Conservation (phyloP, 257 asterid genomes). For the Thymus quinquecostatus region DNA sequence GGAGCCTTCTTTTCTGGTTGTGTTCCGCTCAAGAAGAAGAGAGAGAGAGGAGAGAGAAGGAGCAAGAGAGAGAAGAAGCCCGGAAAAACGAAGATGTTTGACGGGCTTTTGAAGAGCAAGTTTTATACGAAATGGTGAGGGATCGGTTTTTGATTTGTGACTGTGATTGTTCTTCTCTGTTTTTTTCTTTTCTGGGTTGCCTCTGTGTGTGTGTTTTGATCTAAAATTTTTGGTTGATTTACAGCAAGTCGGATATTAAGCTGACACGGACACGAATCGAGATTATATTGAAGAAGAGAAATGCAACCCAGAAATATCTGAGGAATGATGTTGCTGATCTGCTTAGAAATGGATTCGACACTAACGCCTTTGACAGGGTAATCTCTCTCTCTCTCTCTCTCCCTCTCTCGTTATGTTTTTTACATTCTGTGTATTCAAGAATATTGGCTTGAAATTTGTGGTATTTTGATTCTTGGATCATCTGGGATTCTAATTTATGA, state of each 20-base stretch:
- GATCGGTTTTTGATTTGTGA: conserved; percentile 3
- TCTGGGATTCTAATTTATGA: conserved; percentile 2
- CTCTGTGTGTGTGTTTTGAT: neutral
- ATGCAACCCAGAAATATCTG: conserved; percentile 74
- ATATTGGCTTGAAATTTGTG: neutral
- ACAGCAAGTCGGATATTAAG: conserved; percentile 74
- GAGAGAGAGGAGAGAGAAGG: neutral
- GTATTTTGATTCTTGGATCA: conserved; percentile 7
- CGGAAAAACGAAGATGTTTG: conserved; percentile 52
- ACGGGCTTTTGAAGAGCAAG: conserved; percentile 64
- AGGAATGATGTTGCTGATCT: conserved; percentile 78
- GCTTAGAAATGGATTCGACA: conserved; percentile 61
- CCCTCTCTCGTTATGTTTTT: neutral
- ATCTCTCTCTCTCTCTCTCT: neutral
- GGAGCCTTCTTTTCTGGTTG: conserved; percentile 13
- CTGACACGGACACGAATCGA: conserved; percentile 63
- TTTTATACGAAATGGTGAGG: conserved; percentile 68
- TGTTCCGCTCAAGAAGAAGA: conserved; percentile 2
- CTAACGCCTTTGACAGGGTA: conserved; percentile 80
- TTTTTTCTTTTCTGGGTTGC: neutral
- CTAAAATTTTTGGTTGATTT: conserved; percentile 6
- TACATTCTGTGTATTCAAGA: neutral
- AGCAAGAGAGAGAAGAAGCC: neutral
- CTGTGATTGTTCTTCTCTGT: neutral
- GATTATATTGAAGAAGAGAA: conserved; percentile 68